Conservation (phyloP, 2,329 filamentous ascomycete genomes). For the Emergomyces pasteurianus region DNA sequence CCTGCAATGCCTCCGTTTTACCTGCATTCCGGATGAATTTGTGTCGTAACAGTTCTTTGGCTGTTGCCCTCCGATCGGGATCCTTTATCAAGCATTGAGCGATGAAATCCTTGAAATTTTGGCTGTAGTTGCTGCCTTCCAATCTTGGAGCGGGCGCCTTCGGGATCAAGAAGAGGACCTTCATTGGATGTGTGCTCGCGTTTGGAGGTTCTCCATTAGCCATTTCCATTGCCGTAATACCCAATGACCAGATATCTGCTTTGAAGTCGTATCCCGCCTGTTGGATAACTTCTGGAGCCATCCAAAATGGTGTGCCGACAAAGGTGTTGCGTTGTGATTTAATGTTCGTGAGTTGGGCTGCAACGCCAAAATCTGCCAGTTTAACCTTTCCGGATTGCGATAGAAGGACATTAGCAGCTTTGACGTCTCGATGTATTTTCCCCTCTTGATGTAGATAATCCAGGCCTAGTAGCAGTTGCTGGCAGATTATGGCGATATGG, state of each 20-base stretch:
- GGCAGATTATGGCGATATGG: slow-evolving; percentile 88
- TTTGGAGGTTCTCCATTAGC: slow-evolving; percentile 81
- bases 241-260: slow-evolving; percentile 86
- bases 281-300: slow-evolving; percentile 90
- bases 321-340: slow-evolving; percentile 97
- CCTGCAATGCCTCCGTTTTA: slow-evolving; percentile 76
- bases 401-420: slow-evolving; percentile 92
- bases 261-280: slow-evolving; percentile 77
- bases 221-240: slow-evolving; percentile 85
- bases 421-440: slow-evolving; percentile 95
- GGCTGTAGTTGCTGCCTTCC: slow-evolving; percentile 68
- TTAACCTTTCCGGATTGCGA: slow-evolving; percentile 85
- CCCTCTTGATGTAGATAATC: slow-evolving; percentile 89
- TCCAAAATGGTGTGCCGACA: slow-evolving; percentile 94
- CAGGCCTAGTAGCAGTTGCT: slow-evolving; percentile 76
- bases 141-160: slow-evolving; percentile 76
- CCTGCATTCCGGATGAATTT: slow-evolving; percentile 79
- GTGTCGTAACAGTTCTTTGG: slow-evolving; percentile 77
- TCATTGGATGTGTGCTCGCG: slow-evolving; percentile 80
- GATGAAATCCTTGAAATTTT: slow-evolving; percentile 89
- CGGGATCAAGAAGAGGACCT: slow-evolving; percentile 81
- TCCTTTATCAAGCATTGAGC: slow-evolving; percentile 86
- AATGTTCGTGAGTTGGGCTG: slow-evolving; percentile 91
- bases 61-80: slow-evolving; percentile 68
- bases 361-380: slow-evolving; percentile 92